A percentile compares a stretch with the other conserved stretches of the same genome.
Conservation (phyloP, 2,329 filamentous ascomycete species). For the Beauveria caledonica region DNA sequence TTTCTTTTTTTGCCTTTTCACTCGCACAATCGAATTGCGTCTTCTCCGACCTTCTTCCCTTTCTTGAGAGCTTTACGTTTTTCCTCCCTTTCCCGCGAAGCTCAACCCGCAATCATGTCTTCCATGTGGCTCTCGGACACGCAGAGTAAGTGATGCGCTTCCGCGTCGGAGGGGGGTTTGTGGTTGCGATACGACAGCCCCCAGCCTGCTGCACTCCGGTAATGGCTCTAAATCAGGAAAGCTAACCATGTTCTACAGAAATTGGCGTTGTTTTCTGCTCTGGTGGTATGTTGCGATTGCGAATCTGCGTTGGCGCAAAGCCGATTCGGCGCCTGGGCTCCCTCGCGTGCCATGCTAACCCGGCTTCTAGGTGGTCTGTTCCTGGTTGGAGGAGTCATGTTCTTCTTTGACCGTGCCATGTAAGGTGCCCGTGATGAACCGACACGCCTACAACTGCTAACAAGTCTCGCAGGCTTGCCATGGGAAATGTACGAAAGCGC, state of each 20-base stretch:
- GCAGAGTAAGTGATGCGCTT: slow-evolving; percentile 63
- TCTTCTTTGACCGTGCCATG: slow-evolving; percentile 98
- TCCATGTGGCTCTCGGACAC: slow-evolving; percentile 95
- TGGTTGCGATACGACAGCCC: background rate
- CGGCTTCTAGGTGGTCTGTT: slow-evolving; percentile 71
- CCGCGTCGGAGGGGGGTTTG: background rate
- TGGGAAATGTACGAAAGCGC: slow-evolving; percentile 72
- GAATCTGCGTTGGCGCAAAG: slow-evolving; percentile 16
- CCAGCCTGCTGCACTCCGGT: background rate
- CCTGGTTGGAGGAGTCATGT: slow-evolving; percentile 83
- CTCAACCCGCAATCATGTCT: slow-evolving; percentile 49
- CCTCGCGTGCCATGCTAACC: slow-evolving; percentile 15
- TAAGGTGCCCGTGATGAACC: slow-evolving; percentile 34
- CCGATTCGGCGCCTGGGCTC: background rate
- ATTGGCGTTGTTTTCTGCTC: slow-evolving; percentile 97
- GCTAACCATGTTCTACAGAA: slow-evolving; percentile 51
- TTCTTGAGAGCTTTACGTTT: background rate
- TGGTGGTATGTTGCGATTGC: slow-evolving; percentile 61
- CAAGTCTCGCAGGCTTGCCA: slow-evolving; percentile 61
- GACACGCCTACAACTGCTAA: slow-evolving; percentile 10
- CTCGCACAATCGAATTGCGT: background rate
- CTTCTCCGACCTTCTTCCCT: background rate
- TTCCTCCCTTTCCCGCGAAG: background rate
- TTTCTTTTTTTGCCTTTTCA: background rate
- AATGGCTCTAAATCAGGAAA: background rate